Evolutionary conservation across 306 rosid genomes (phyloP).

Genomic region (Abrus precatorius): DNA sequence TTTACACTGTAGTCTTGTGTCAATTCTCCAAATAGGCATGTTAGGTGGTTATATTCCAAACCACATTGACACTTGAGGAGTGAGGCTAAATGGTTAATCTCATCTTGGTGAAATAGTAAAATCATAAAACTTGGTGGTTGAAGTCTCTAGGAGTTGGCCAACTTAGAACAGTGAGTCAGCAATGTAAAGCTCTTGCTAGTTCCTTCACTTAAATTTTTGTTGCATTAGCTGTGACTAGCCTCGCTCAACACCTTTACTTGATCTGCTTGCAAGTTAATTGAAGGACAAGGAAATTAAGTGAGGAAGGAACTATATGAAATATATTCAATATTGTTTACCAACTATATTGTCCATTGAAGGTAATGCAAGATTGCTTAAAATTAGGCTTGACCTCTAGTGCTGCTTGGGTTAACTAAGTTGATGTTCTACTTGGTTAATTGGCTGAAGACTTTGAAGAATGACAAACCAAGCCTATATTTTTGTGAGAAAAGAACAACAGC

Average conservation of each 20-base stretch:
- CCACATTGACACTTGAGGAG: constrained; percentile 34
- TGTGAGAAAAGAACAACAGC: constrained; percentile 1
- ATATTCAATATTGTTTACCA: constrained; percentile 47
- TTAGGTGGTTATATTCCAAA: constrained; percentile 64
- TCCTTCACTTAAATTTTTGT: constrained; percentile 10
- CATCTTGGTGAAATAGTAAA: background rate
- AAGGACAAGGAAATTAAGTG: constrained; percentile 25
- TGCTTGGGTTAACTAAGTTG: constrained; percentile 5
- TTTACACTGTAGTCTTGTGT: constrained; percentile 14
- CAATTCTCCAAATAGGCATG: constrained; percentile 54
- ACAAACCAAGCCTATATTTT: background rate
- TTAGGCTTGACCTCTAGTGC: constrained; percentile 42
- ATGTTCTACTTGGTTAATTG: background rate
- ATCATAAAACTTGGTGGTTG: constrained; percentile 43
- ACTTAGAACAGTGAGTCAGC: constrained; percentile 49
- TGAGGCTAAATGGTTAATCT: constrained; percentile 8
- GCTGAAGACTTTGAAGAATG: background rate
- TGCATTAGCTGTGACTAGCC: background rate
- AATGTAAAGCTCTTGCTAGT: constrained; percentile 37
- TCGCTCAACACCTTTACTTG: background rate
- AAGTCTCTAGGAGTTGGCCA: constrained; percentile 64
- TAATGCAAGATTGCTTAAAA: constrained; percentile 3
- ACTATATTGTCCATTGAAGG: constrained; percentile 28
- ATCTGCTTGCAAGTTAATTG: constrained; percentile 8
- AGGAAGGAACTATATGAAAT: constrained; percentile 23